Evolutionary conservation across 805 yeast genomes (phyloP), one percentile per base, ranked within the genome.

Genomic region (Candida chilensis): DNA sequence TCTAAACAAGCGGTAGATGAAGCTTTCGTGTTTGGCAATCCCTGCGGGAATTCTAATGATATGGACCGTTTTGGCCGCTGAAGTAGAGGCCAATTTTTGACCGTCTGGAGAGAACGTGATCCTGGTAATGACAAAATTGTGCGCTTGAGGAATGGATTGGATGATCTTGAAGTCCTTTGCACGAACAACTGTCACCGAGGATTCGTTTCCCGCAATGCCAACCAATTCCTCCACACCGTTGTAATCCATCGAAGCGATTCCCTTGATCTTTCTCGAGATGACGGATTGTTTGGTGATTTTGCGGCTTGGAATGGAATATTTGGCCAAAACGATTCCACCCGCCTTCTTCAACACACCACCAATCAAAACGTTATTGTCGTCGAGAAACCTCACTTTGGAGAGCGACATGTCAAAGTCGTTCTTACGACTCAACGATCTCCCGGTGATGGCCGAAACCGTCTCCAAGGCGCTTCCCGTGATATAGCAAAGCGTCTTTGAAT

Each of bases 91-190:
- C 29, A 85, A 54, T 32, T 64, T 65, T 30, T 69, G 55, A 5
- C 88, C 86, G 46, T 74, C 65, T 10, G 82, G 78, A 4, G 86
- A 77, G 36, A 85, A 77, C 3, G 73, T 59, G 7, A 84, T 73
- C 27, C 71, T 67, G 0, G 96, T 86, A 31, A 86, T 76, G 16
- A 94, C 86, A 50, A 83, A 83, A 6, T 67, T 60, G 49, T 87
- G 96, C 32, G 82, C 75, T 36, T 79, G 71, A 26, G 67, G 67
- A 32, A 74, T 57, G 5, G 63, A 55, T 34, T 67, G 72, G 16
- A 74, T 42, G 9, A 67, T 50, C 26, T 67, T 62, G 35, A 87
- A 67, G 37, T 66, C 72, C 2, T 63, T 56, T 11, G 69, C 48
- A 24, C 68, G 65, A 9, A 77, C 50, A n/a, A 87, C 41, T 2